phyloP scores from a whole-genome alignment of 2,329 filamentous ascomycete species.

The Leptographium procerum region DNA sequence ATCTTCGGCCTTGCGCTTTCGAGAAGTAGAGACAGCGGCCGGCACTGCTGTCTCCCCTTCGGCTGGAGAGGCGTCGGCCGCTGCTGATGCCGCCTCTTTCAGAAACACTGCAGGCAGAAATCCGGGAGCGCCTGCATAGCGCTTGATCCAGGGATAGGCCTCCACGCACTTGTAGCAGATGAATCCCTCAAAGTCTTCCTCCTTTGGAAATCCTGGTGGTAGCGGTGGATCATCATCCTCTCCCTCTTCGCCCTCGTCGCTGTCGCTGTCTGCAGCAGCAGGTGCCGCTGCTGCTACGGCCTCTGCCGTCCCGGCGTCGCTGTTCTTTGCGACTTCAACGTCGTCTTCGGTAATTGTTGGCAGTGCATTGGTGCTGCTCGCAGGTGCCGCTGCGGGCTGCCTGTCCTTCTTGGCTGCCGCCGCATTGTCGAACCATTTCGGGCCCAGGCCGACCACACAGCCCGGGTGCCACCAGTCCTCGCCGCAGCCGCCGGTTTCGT shows the following conservation, averaged over 20 bases:
- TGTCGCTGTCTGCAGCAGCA: neutral
- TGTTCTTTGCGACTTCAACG: constrained; percentile 6
- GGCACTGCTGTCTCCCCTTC: constrained; percentile 5
- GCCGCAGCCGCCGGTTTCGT: constrained; percentile 77
- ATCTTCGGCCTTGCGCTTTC: constrained; percentile 58
- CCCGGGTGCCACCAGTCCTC: constrained; percentile 98
- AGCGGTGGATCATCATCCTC: constrained; percentile 54
- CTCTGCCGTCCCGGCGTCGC: no score
- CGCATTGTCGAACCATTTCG: constrained; percentile 55
- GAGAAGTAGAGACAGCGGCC: no score
- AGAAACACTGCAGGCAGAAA: constrained; percentile 65
- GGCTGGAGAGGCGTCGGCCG: neutral
- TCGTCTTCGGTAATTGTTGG: constrained; percentile 9
- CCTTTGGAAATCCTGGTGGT: constrained; percentile 75
- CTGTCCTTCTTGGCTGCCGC: neutral
- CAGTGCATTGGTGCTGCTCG: neutral
- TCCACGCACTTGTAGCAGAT: constrained; percentile 92
- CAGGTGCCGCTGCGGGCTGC: neutral
- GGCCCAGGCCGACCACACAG: constrained; percentile 71
- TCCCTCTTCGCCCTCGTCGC: constrained; percentile 23
- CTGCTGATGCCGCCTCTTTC: constrained; percentile 18
- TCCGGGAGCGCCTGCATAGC: constrained; percentile 67
- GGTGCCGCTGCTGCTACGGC: no score
- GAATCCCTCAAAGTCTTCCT: constrained; percentile 82
- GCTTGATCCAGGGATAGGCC: constrained; percentile 81